phyloP scores from a whole-genome alignment of 2,329 filamentous ascomycete genomes.

The Aureobasidium sp. region DNA sequence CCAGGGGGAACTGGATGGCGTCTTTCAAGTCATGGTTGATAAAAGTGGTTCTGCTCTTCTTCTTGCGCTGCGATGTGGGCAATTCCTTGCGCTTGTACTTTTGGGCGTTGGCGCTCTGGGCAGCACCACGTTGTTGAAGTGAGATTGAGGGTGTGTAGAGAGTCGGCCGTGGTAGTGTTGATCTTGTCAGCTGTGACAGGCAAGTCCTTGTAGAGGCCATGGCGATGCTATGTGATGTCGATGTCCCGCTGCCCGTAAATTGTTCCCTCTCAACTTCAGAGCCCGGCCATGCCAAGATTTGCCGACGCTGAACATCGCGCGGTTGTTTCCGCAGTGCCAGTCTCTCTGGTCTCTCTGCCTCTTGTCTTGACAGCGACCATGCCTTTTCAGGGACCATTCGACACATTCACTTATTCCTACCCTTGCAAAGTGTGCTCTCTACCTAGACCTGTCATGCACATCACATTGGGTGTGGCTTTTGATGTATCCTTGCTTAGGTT shows the following conservation, averaged over 20 bases:
- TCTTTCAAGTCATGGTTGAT: slow-evolving; percentile 56
- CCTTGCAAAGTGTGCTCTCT: no score
- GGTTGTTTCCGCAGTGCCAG: slow-evolving; percentile 11
- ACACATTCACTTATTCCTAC: no score
- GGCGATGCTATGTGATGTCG: neutral
- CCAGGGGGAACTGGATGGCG: slow-evolving; percentile 69
- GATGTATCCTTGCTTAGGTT: no score
- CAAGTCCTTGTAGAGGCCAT: slow-evolving; percentile 14
- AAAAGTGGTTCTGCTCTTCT: slow-evolving; percentile 61
- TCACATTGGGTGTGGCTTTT: no score
- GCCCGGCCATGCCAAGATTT: slow-evolving; percentile 12
- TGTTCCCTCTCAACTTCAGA: neutral
- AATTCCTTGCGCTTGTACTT: slow-evolving; percentile 39
- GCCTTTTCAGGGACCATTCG: no score
- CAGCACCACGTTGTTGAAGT: slow-evolving; percentile 34
- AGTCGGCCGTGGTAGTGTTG: neutral
- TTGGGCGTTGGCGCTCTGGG: slow-evolving; percentile 32
- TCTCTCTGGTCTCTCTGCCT: no score
- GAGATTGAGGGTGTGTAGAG: slow-evolving; percentile 12
- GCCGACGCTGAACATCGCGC: no score
- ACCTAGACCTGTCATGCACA: no score
- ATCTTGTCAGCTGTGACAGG: slow-evolving; percentile 13
- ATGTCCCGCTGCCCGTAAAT: neutral
- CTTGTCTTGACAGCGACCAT: neutral
- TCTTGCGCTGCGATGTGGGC: slow-evolving; percentile 51